Evolutionary conservation across 495 filamentous ascomycete species (phyloP), one percentile per base, ranked within the genome.

Genomic region (Hypoxylon lienhwacheense): DNA sequence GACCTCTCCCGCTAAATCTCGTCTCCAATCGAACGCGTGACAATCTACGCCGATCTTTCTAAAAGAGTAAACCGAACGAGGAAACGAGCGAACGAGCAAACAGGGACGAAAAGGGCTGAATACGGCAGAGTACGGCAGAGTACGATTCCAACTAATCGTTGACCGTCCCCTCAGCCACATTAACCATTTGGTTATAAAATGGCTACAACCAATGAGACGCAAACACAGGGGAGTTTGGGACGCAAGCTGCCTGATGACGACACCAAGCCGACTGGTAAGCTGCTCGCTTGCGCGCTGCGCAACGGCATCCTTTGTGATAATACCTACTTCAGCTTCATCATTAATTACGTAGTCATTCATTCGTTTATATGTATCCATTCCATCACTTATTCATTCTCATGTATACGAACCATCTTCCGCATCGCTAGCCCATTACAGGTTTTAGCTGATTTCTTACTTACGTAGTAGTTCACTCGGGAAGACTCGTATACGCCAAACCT

Each of bases 401-500:
- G 21, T 16, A 24, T 7, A 15, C 25, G 1, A 41, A 12, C 10
- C n/a, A n/a, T n/a, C n/a, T n/a, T n/a, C n/a, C n/a, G n/a, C n/a
- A n/a, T n/a, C n/a, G n/a, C n/a, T n/a, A n/a, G n/a, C n/a, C n/a
- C n/a, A n/a, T 22, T 39, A 39, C 49, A 14, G 25, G 12, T 3
- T 10, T 12, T 41, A 55, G 32, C 67, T 67, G 40, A 62, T 59
- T 51, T 25, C 34, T 6, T 47, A 53, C 39, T 37, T 40, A n/a
- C n/a, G n/a, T n/a, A n/a, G n/a, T 33, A 75, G 69, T 59, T 47
- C 61, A 63, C 40, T 67, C 84, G 7, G 78, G 82, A 21, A 81
- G 79, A 28, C 74, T 86, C 59, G 85, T 82, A 69, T 83, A 89
- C 69, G 83, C 86, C 51, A 79, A 78, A 55, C 77, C 83, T 14